Percentiles rank a stretch among this genome's conserved stretches.
Conservation (phyloP, 2,329 filamentous ascomycete genomes). For the Xylariales sp. region DNA sequence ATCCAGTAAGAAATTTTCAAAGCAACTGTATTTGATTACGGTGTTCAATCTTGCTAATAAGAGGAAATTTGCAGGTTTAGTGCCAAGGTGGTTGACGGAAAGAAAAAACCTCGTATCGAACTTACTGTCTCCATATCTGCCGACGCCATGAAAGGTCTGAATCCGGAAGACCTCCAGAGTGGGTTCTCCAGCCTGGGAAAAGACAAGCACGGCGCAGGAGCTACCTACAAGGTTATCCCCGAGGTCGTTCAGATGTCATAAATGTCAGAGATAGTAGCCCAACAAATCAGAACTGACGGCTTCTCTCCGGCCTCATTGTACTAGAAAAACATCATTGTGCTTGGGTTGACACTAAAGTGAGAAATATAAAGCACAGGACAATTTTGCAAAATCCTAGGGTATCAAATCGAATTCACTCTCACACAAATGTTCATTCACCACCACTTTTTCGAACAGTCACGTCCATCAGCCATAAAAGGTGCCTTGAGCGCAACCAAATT, state of each 20-base stretch:
- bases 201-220: slow-evolving; percentile 10
- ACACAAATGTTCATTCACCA: too few relatives aligned
- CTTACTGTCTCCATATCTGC: slow-evolving; percentile 17
- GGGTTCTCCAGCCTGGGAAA: slow-evolving; percentile 22
- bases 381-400: too few relatives aligned
- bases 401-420: too few relatives aligned
- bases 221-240: slow-evolving; percentile 19
- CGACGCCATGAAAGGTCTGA: slow-evolving; percentile 11
- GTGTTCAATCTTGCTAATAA: background rate
- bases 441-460: too few relatives aligned
- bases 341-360: too few relatives aligned
- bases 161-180: slow-evolving; percentile 15
- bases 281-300: too few relatives aligned
- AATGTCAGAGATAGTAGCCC: too few relatives aligned
- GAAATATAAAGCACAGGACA: too few relatives aligned
- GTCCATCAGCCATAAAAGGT: too few relatives aligned
- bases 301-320: too few relatives aligned
- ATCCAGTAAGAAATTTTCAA: slow-evolving; percentile 35
- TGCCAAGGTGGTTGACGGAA: slow-evolving; percentile 13
- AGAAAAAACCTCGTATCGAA: slow-evolving; percentile 23
- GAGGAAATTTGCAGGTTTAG: slow-evolving; percentile 16
- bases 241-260: slow-evolving; percentile 6
- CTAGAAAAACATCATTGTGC: too few relatives aligned
- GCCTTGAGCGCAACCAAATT: too few relatives aligned
- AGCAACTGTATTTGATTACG: background rate